Base-by-base conservation (phyloP, 257 asterid genomes). In the Capsicum rhomboideum region DNA sequence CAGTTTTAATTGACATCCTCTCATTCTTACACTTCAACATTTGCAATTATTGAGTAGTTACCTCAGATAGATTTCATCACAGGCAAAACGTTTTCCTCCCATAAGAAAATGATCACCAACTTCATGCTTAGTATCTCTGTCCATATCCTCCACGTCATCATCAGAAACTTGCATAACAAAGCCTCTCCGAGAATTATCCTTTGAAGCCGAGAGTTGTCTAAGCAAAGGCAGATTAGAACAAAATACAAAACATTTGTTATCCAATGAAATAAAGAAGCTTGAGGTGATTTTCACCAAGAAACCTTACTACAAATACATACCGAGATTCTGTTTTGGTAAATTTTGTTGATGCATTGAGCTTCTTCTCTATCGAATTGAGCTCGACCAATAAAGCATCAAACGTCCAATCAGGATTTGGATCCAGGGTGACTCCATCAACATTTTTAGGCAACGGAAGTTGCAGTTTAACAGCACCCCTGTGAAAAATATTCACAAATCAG, bases 381-480 rank as follows among this genome's bases (percentile, higher is more conserved):
- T 96, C 98, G 17, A 78, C 85, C 6, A 93, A 80, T 85, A 96
- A 90, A 83, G 87, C 87, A 80, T 93, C 94, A 18, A 94, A 91
- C 78, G 91, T 95, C 97, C 98, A 95, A 88, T 95, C 97, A 1
- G 98, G 98, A 42, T 92, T 91, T 14, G 99, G 98, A 87, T 93
- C 95, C 79, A 91, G 87, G 1, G 95, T 86, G 21, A 93, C 84
- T 66, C 94, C 96, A 59, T 91, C 87, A 17, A 93, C 88, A 26
- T 71, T 85, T 74, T 87, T 84, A 0, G 92, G 91, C 71, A 84
- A 87, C 9, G 87, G 93, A 55, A 88, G 90, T 84, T 88, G 90
- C 89, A 95, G 83, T 52, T 81, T 85, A 44, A 95, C 40, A 71
- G 79, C 87, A 50, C 89, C 91, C 98, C 98, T 93, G 86, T 81